Percentiles rank a stretch among this genome's conserved stretches.
Evolutionary conservation across 805 yeast genomes (phyloP).

Genomic region (Kazachstania viticola): DNA sequence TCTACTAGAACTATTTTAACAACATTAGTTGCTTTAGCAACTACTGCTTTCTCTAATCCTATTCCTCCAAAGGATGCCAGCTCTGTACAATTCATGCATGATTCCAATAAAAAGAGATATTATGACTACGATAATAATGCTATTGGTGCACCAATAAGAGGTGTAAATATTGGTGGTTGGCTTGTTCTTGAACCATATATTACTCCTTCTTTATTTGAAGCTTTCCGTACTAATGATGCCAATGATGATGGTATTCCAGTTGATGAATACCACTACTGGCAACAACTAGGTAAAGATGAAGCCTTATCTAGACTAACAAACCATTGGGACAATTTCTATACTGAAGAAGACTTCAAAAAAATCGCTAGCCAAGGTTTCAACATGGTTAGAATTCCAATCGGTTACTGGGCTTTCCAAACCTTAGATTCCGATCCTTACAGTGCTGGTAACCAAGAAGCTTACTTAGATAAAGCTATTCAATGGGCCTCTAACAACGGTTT

Average conservation of each 20-base stretch:
- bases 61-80: slow-evolving; percentile 10
- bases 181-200: slow-evolving; percentile 78
- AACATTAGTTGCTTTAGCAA: background rate
- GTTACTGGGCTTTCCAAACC: slow-evolving; percentile 80
- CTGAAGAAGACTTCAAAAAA: slow-evolving; percentile 54
- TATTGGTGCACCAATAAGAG: slow-evolving; percentile 27
- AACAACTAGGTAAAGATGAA: slow-evolving; percentile 47
- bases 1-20: background rate
- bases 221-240: slow-evolving; percentile 28
- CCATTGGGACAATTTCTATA: slow-evolving; percentile 75
- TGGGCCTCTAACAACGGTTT: slow-evolving; percentile 59
- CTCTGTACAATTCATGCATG: slow-evolving; percentile 11
- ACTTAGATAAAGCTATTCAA: slow-evolving; percentile 61
- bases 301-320: slow-evolving; percentile 40
- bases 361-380: slow-evolving; percentile 61
- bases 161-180: slow-evolving; percentile 89
- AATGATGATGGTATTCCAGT: slow-evolving; percentile 44
- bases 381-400: slow-evolving; percentile 81
- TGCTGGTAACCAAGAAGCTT: slow-evolving; percentile 55
- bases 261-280: slow-evolving; percentile 68
- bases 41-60: slow-evolving; percentile 4
- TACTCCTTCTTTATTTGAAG: slow-evolving; percentile 64
- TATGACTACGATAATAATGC: slow-evolving; percentile 11
- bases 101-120: slow-evolving; percentile 14
- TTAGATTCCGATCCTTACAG: slow-evolving; percentile 69